A percentile compares a stretch with the other conserved stretches of the same genome.
Evolutionary conservation across 129 eudicot genomes (phyloP).

Genomic region (Oenanthe sinensis): DNA sequence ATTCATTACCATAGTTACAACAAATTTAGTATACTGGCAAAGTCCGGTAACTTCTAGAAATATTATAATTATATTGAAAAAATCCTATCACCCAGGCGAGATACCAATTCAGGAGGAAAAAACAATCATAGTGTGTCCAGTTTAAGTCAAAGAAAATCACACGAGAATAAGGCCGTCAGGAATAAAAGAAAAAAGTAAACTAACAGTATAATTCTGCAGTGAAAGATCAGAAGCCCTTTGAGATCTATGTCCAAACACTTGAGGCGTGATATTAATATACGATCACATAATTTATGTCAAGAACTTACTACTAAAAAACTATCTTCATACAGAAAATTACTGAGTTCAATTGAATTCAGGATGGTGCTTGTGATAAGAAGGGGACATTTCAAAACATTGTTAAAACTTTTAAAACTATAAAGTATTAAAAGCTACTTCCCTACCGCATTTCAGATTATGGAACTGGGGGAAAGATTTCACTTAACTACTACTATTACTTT

Average conservation of each 20-base stretch:
- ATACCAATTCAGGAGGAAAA: neutral
- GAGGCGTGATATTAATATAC: neutral
- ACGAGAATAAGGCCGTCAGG: neutral
- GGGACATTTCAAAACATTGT: neutral
- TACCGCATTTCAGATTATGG: neutral
- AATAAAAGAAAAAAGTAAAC: neutral
- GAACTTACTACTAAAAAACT: neutral
- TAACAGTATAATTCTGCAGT: neutral
- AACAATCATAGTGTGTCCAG: neutral
- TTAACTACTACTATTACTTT: no score
- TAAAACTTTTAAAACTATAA: neutral
- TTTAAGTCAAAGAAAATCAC: neutral
- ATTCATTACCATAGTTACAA: neutral
- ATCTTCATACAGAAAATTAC: neutral
- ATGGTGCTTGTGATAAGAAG: neutral
- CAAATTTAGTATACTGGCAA: neutral
- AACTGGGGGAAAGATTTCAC: neutral
- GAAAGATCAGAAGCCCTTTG: neutral
- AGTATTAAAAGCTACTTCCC: neutral
- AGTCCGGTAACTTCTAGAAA: neutral
- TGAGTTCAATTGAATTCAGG: neutral
- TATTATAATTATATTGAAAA: no score
- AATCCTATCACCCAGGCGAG: no score
- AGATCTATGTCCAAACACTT: neutral
- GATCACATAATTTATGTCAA: neutral